Evolutionary conservation across 1,139 yeast genomes (phyloP).

Genomic region (Diutina catenulata): DNA sequence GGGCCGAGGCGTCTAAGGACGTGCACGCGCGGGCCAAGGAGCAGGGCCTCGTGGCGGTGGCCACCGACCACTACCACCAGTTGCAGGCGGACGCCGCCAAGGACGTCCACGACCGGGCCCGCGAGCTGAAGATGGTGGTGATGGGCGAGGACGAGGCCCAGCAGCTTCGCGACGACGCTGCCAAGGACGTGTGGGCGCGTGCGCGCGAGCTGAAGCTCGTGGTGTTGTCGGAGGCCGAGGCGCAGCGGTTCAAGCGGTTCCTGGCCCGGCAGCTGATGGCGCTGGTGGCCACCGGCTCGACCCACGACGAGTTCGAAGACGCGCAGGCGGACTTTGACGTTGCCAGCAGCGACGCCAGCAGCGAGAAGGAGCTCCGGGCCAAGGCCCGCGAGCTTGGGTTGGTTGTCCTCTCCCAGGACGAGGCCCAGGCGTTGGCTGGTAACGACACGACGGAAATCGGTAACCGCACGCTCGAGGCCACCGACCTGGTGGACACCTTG

Average conservation of each 20-base stretch:
- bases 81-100: neutral
- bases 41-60: neutral
- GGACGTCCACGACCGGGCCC: neutral
- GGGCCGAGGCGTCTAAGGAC: conserved; percentile 2
- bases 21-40: neutral
- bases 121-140: neutral
- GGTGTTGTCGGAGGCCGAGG: neutral
- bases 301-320: neutral
- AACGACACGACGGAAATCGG: too few relatives aligned
- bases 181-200: neutral
- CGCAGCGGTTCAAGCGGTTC: neutral
- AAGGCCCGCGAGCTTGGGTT: conserved; percentile 6
- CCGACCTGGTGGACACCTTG: too few relatives aligned
- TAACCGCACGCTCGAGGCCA: too few relatives aligned
- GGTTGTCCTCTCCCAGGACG: conserved; percentile 1
- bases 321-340: neutral
- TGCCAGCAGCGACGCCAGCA: too few relatives aligned
- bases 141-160: neutral
- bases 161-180: neutral
- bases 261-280: neutral
- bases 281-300: neutral
- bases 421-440: neutral
- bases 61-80: neutral
- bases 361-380: neutral
- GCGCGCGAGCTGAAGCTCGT: neutral